Percentiles rank a stretch among this genome's conserved stretches.
Evolutionary conservation across 345 rosid species (phyloP).

Genomic region (Eucalyptus sp.): DNA sequence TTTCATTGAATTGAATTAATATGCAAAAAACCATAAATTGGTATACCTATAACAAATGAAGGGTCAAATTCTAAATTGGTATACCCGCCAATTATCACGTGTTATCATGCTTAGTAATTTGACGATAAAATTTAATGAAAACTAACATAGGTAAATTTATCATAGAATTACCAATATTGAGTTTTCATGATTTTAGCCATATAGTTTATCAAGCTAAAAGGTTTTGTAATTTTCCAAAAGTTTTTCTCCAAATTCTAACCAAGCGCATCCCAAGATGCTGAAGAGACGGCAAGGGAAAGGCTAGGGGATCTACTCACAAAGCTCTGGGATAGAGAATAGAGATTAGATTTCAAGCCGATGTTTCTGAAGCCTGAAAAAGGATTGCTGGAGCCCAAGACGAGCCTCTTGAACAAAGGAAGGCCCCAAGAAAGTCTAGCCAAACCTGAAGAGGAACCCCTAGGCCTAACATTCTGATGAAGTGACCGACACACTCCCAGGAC

Average conservation of each 20-base stretch:
- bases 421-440: too few relatives aligned
- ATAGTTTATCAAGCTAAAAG: background rate
- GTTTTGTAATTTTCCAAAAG: too few relatives aligned
- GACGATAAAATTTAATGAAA: too few relatives aligned
- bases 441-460: too few relatives aligned
- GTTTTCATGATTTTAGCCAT: fast-evolving
- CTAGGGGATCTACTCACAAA: background rate
- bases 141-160: too few relatives aligned
- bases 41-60: fast-evolving
- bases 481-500: too few relatives aligned
- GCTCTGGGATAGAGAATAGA: background rate
- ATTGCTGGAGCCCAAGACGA: fast-evolving
- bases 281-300: fast-evolving
- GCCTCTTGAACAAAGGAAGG: too few relatives aligned
- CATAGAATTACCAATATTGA: fast-evolving
- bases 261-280: background rate
- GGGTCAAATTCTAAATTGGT: fast-evolving
- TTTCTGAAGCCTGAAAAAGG: too few relatives aligned
- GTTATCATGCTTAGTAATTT: fast-evolving
- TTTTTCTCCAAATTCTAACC: fast-evolving
- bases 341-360: fast-evolving
- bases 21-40: fast-evolving
- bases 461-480: too few relatives aligned
- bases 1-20: fast-evolving
- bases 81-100: fast-evolving